These are phyloP conservation scores for Stephania cephalantha DNA, from an alignment of 164 flowering plant genomes.

Conservation along the genomic window DNA sequence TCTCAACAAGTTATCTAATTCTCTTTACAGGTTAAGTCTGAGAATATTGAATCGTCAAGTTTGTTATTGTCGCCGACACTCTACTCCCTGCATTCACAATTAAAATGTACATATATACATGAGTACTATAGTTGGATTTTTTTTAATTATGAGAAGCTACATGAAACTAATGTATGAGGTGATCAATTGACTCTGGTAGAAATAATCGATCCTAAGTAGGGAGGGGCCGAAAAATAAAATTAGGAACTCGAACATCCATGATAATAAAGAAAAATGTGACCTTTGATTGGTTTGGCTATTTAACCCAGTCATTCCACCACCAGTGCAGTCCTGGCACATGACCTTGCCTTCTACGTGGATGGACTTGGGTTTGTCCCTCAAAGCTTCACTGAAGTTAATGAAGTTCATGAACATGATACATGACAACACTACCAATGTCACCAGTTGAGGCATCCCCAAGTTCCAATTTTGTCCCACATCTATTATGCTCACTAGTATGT, in stretches of 20 bases:
- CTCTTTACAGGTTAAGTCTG: too few relatives aligned
- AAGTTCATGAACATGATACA: slow-evolving; percentile 19
- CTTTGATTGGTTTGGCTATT: slow-evolving; percentile 45
- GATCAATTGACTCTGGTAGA: too few relatives aligned
- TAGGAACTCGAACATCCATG: too few relatives aligned
- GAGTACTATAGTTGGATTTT: background rate
- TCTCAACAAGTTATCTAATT: too few relatives aligned
- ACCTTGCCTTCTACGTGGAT: slow-evolving; percentile 65
- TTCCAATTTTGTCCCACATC: too few relatives aligned
- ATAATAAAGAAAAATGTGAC: slow-evolving; percentile 25
- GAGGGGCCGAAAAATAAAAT: too few relatives aligned
- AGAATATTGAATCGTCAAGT: too few relatives aligned
- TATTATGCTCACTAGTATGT: too few relatives aligned
- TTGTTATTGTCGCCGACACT: too few relatives aligned
- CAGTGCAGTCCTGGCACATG: slow-evolving; percentile 76
- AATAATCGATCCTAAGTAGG: too few relatives aligned
- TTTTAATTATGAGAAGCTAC: background rate
- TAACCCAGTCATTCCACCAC: slow-evolving; percentile 57
- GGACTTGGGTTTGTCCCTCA: slow-evolving; percentile 23
- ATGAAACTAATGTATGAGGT: too few relatives aligned
- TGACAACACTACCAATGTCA: background rate
- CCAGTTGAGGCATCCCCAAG: slow-evolving; percentile 3
- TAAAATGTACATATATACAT: background rate
- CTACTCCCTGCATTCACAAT: too few relatives aligned
- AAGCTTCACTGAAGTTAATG: slow-evolving; percentile 17